Base-by-base conservation (phyloP, 768 basidiomycete genomes). In the Pholiota conissans region DNA sequence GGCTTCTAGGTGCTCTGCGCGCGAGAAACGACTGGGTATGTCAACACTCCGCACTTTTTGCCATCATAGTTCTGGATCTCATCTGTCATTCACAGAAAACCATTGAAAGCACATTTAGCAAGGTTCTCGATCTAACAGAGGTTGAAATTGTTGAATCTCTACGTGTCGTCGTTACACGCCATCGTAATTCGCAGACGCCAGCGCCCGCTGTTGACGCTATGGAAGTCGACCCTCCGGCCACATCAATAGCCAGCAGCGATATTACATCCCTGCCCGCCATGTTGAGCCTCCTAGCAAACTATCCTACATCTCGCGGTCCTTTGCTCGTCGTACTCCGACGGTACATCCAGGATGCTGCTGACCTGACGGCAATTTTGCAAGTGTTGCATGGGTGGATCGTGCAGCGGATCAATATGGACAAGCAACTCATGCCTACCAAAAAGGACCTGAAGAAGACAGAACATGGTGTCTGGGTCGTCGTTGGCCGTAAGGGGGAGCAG, bases 1-100 rank as follows among this genome's bases (percentile, higher is more conserved):
- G 84, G 2, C 69, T 93, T 16, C 63, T 92, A 34, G 73, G 74
- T 8, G 75, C 76, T 1, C 69, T 93, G 30, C 73, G 77, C 46
- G 68, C 76, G 51, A 79, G 77, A 57, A 74, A 76, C 40, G 91
- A 93, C 64, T 93, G 91, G 91, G 91, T 92, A 83, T 81, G 88
- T 85, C 65, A 55, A 78, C 64, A 52, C 48, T 27, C 34, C 35
- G 2, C 27, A 5, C 14, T 28, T 7, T 18, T 10, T 37, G 27
- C 29, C 1, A 34, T 34, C 3, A 34, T 24, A 39, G 3, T 7
- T 8, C 27, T 35, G 30, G 53, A 49, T 11, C 8, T 37, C 51
- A 26, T 56, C 30, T 39, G 26, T 30, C n/a, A n/a, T 22, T n/a
- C 18, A 22, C 49, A 80, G 79, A 70, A 71, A 65, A 75, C 76